Base-by-base conservation (phyloP, 179 eudicot genomes). In the Spergularia azorica region DNA sequence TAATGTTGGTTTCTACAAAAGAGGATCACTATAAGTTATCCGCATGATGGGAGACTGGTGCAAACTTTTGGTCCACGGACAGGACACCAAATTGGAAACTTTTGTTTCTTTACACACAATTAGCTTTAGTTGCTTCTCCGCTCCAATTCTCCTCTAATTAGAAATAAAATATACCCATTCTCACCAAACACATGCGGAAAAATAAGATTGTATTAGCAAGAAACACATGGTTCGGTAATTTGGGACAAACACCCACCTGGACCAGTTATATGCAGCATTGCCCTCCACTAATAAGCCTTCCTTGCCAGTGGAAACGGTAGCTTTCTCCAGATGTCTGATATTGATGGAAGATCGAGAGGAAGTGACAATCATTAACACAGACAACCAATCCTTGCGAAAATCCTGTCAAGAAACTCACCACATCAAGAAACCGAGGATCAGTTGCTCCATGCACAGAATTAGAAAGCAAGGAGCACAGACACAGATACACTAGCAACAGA, bases 251-350 rank as follows among this genome's bases (percentile, higher is more conserved):
- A 70, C 65, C 5, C 61, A 94, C 99, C 99, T 93, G 80, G 99
- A 95, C 99, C 99, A 95, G 78, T 86, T 90, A 77, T 89, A 91
- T 74, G 97, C 90, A 86, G 98, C 89, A 84, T 95, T 95, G 61
- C 99, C 99, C 88, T 95, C 99, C 38, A 93, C 95, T 76, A 95
- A 57, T 77, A 95, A 82, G 38, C 99, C 99, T 84, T 95, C 99
- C 87, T 95, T 95, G 79, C 99, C 99, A 51, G 99, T 95, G 67
- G 99, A 90, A 51, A 93, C 99, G 54, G 99, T 95, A 84, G 99
- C 99, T 80, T 95, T 95, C 75, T 95, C 99, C 80, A 95, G 88
- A 90, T 95, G 99, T 83, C 99, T 87, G 71, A 95, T 93, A 81
- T 90, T 95, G 62, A 95, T 95, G 70, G 96, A 89, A 77, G 99